A percentile compares a stretch with the other conserved stretches of the same genome.
Conservation (phyloP, 1,284 basidiomycete genomes). For the Sporisorium exsertum region DNA sequence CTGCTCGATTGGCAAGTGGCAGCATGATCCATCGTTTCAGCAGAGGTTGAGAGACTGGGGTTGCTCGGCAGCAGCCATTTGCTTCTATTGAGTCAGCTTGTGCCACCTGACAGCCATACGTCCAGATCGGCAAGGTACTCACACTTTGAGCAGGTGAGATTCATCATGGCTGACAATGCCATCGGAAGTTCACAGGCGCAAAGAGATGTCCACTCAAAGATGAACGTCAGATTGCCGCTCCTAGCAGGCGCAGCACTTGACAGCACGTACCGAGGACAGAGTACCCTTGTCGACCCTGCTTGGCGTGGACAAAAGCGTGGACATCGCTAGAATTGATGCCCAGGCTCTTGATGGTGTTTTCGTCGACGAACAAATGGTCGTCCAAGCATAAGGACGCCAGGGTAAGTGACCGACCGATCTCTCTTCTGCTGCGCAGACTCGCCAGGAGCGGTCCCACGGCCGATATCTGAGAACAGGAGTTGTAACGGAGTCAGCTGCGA, state of each 20-base stretch:
- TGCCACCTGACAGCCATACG: too few species aligned
- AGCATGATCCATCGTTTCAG: constrained; percentile 45
- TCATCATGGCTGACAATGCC: constrained; percentile 24
- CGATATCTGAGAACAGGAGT: constrained; percentile 16
- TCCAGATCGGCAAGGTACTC: background rate
- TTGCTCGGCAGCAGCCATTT: background rate
- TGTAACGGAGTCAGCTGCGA: background rate
- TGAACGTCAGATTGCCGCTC: background rate
- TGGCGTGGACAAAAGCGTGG: constrained; percentile 41
- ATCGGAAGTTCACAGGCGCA: background rate
- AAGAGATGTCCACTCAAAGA: background rate
- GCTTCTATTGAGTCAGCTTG: background rate
- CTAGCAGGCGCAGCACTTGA: background rate
- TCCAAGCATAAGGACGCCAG: constrained; percentile 24
- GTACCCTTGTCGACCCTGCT: constrained; percentile 32
- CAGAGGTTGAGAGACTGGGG: constrained; percentile 25
- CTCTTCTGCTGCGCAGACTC: constrained; percentile 20
- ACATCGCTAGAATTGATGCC: constrained; percentile 38
- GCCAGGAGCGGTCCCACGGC: constrained; percentile 32
- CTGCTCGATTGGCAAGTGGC: constrained; percentile 21
- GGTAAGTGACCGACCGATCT: constrained; percentile 22
- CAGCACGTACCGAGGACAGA: constrained; percentile 34
- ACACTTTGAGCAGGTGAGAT: constrained; percentile 33
- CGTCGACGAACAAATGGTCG: constrained; percentile 42
- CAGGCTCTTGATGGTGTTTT: constrained; percentile 42